phyloP scores from a whole-genome alignment of 495 filamentous ascomycete species.

The Penicillium arizonense region DNA sequence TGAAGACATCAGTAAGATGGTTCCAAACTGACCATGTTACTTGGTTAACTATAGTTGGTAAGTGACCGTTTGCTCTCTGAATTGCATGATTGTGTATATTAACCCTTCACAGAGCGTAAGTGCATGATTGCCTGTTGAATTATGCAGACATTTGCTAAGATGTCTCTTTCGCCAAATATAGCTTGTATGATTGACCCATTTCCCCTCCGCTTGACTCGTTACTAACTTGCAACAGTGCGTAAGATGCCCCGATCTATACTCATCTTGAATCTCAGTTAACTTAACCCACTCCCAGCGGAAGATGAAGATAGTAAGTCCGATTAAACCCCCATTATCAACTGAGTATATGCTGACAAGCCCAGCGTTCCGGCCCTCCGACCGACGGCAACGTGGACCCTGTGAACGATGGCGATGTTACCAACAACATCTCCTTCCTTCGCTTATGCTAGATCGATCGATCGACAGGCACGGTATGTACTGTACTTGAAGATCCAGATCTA shows the following conservation, averaged over 20 bases:
- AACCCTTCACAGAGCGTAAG: neutral
- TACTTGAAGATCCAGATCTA: neutral
- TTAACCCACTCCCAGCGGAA: neutral
- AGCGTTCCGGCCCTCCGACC: conserved; percentile 5
- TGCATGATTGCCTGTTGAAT: neutral
- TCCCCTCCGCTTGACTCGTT: neutral
- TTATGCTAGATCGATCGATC: conserved; percentile 9
- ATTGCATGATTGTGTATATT: neutral
- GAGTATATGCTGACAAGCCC: neutral
- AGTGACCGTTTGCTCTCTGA: neutral
- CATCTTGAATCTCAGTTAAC: no score
- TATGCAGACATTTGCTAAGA: neutral
- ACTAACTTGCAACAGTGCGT: neutral
- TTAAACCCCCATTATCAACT: neutral
- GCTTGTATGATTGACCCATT: neutral
- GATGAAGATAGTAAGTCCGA: neutral
- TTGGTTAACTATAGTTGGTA: neutral
- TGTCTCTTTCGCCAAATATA: neutral
- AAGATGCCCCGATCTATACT: neutral
- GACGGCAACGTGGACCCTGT: conserved; percentile 11
- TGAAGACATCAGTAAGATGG: neutral
- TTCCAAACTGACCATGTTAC: neutral
- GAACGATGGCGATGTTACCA: conserved; percentile 14
- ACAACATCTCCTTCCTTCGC: conserved; percentile 15
- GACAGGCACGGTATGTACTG: neutral